Conservation (phyloP, 1,284 basidiomycete genomes). For the Mycena citricolor region DNA sequence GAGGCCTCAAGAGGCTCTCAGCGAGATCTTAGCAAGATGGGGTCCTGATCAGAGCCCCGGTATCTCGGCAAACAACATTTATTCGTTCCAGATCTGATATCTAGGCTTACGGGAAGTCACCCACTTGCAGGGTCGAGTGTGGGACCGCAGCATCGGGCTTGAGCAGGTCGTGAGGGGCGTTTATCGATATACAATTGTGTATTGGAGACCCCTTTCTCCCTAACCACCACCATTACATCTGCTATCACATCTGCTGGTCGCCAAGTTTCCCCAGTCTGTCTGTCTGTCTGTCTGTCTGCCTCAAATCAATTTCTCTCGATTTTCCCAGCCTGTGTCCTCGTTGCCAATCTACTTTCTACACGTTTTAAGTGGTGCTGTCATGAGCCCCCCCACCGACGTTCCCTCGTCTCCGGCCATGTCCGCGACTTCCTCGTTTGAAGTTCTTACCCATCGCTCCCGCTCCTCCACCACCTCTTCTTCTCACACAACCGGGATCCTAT, state of each 20-base stretch:
- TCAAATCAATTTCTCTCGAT: slow-evolving; percentile 24
- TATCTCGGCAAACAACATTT: no score
- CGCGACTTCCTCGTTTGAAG: slow-evolving; percentile 16
- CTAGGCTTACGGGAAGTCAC: no score
- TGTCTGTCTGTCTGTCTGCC: slow-evolving; percentile 9
- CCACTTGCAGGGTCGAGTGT: slow-evolving; percentile 66
- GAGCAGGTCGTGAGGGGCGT: slow-evolving; percentile 70
- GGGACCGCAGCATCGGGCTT: slow-evolving; percentile 64
- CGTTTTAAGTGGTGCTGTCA: slow-evolving; percentile 13
- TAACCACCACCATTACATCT: slow-evolving; percentile 27
- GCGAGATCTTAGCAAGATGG: no score
- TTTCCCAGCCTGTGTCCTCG: slow-evolving; percentile 12
- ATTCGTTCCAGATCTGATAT: no score
- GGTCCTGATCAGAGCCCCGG: no score
- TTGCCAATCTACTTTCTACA: slow-evolving; percentile 20
- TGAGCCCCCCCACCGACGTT: slow-evolving; percentile 14
- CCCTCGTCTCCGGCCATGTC: slow-evolving; percentile 18
- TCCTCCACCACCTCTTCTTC: slow-evolving; percentile 15
- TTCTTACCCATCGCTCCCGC: slow-evolving; percentile 21
- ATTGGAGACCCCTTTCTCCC: slow-evolving; percentile 51
- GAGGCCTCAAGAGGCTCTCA: no score
- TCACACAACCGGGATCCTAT: background rate
- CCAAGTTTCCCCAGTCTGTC: slow-evolving; percentile 28
- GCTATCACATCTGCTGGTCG: no score
- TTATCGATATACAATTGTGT: slow-evolving; percentile 65